Base-by-base conservation (phyloP, 768 basidiomycete genomes). In the Mycena polygramma region DNA sequence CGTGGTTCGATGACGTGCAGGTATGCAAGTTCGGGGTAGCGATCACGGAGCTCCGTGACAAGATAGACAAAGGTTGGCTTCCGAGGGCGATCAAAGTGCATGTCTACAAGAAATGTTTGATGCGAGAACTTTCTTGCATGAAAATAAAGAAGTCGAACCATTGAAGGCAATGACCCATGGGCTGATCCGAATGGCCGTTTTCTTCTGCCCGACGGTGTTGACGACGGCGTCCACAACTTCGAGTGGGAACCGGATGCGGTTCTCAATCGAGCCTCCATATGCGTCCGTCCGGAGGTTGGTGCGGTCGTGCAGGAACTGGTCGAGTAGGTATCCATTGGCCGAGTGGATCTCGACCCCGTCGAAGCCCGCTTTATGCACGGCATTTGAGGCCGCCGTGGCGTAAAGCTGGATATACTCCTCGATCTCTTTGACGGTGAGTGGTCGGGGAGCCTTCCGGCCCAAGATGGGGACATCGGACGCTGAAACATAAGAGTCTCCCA, bases 241-340 rank as follows among this genome's bases (percentile, higher is more conserved):
- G 20, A 86, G 78, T n/a, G 77, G 58, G 75, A 90, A 89, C 15
- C 85, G 78, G 3, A 80, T 75, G 19, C 89, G 79, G 67, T 85
- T 85, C 76, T 86, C 82, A 54, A 86, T 73, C 17, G 45, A 41
- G 4, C 68, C 68, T 3, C 61, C 68, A 65, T 72, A 26, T 73
- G 66, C 20, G 83, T 69, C 61, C 4, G 43, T 85, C 15, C 87
- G 81, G 19, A 80, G 75, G 77, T 89, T 89, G n/a, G 77, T 74
- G 4, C 74, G 61, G 37, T 80, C 72, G 0, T 45, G 43, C 43
- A 45, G 43, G 43, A 45, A 45, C 43, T 45, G 43, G 43, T 45
- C 43, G 43, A 45, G 43, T 14, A 46, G 45, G 45, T 46, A 46
- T 15, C 45, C 45, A 14, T 11, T 46, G 17, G 45, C 45, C 7